Evolutionary conservation across 2,329 filamentous ascomycete genomes (phyloP).

Genomic region (Colletotrichum neosansevieriae): DNA sequence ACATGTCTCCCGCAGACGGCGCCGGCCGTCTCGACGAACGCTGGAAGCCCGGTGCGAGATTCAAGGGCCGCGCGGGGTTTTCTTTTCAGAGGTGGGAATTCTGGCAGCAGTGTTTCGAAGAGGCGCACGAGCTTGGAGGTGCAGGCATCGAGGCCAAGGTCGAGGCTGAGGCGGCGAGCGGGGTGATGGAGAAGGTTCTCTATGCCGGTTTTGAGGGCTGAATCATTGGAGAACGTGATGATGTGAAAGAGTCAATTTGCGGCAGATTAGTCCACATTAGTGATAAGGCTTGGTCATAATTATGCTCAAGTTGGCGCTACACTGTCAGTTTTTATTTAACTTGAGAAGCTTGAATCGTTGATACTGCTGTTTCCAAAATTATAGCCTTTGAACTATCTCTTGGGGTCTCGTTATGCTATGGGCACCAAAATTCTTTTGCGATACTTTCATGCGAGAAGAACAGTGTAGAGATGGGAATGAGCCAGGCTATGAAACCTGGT

Average conservation of each 20-base stretch:
- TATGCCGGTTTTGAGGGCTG: slow-evolving; percentile 34
- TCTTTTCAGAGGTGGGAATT: slow-evolving; percentile 38
- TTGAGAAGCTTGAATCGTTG: too few relatives aligned
- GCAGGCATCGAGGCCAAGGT: slow-evolving; percentile 52
- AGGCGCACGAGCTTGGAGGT: slow-evolving; percentile 23
- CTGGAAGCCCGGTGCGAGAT: slow-evolving; percentile 28
- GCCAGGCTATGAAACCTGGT: too few relatives aligned
- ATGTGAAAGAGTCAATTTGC: slow-evolving; percentile 43
- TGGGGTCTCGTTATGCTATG: too few relatives aligned
- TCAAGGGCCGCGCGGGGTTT: slow-evolving; percentile 29
- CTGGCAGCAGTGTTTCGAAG: slow-evolving; percentile 38
- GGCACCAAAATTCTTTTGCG: too few relatives aligned
- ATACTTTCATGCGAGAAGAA: too few relatives aligned
- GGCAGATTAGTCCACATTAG: slow-evolving; percentile 59
- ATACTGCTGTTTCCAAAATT: too few relatives aligned
- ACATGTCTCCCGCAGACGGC: background rate
- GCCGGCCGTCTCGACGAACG: background rate
- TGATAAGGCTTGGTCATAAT: too few relatives aligned
- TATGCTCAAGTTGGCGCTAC: too few relatives aligned
- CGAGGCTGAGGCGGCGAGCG: slow-evolving; percentile 56
- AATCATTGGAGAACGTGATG: background rate
- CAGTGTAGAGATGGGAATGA: too few relatives aligned
- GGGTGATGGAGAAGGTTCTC: slow-evolving; percentile 48
- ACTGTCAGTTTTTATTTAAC: too few relatives aligned
- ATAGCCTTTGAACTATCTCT: too few relatives aligned